Conservation (phyloP, 352 stramenopile genomes). For the Plasmopara muralis region DNA sequence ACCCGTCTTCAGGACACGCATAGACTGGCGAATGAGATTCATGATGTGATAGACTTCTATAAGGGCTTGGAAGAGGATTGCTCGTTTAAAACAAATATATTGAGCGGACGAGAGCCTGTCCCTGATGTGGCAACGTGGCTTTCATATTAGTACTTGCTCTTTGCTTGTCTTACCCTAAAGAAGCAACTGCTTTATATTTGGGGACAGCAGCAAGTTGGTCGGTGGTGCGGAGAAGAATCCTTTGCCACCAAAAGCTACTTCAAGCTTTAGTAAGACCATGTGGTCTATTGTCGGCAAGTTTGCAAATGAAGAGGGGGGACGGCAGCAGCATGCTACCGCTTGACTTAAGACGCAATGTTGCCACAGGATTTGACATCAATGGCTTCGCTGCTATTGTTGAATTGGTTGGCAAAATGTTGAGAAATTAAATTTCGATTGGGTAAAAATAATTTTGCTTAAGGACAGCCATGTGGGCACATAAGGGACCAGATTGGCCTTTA, state of each 20-base stretch:
- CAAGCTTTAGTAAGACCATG: neutral
- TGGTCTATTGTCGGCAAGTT: neutral
- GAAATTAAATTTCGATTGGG: too few relatives aligned
- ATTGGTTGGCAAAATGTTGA: neutral
- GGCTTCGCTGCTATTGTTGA: neutral
- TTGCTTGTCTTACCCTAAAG: slow-evolving; percentile 6
- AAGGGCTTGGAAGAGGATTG: slow-evolving; percentile 10
- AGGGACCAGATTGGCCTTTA: too few relatives aligned
- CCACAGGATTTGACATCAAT: neutral
- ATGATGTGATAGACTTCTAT: slow-evolving; percentile 21
- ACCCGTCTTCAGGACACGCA: slow-evolving; percentile 77
- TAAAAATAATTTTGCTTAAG: too few relatives aligned
- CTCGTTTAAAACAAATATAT: slow-evolving; percentile 27
- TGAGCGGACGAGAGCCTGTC: slow-evolving; percentile 22
- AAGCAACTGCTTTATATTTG: slow-evolving; percentile 7
- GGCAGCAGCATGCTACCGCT: neutral
- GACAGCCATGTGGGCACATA: too few relatives aligned
- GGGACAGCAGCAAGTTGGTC: neutral
- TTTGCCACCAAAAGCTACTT: neutral
- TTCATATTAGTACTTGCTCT: neutral
- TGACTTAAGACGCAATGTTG: neutral
- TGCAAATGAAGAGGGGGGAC: neutral
- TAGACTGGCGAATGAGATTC: slow-evolving; percentile 77
- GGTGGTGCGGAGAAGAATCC: neutral
- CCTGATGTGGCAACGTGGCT: slow-evolving; percentile 10